These are phyloP conservation scores for Thelonectria blattea DNA, from an alignment of 2,329 filamentous ascomycete genomes.

Conservation along the genomic window DNA sequence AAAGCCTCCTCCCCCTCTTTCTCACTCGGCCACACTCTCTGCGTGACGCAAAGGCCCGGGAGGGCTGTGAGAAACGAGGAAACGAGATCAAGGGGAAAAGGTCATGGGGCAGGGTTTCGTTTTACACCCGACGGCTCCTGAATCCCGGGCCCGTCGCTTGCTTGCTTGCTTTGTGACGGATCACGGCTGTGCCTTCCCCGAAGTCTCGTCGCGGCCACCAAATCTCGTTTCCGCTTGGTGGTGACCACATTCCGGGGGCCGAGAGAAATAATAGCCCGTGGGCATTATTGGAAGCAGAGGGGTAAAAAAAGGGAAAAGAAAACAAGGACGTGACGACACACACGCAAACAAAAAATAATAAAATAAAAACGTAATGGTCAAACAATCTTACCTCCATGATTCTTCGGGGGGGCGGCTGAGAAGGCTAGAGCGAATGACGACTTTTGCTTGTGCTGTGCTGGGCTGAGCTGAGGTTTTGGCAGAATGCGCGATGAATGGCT, in stretches of 20 bases:
- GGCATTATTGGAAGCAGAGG: no score
- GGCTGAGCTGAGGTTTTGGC: slow-evolving; percentile 1
- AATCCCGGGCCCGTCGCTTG: slow-evolving; percentile 12
- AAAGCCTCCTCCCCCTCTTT: background rate
- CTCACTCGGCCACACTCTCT: background rate
- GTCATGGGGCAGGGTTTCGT: slow-evolving; percentile 13
- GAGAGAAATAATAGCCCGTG: background rate
- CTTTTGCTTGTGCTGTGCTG: background rate
- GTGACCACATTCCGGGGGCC: no score
- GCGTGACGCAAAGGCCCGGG: slow-evolving; percentile 12
- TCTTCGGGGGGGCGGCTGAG: slow-evolving; percentile 10
- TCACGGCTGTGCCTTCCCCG: slow-evolving; percentile 6
- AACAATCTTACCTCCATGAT: slow-evolving; percentile 20
- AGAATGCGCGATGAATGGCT: background rate
- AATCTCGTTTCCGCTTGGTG: background rate
- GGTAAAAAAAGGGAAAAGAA: background rate
- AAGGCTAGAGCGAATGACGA: slow-evolving; percentile 1
- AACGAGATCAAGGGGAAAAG: slow-evolving; percentile 6
- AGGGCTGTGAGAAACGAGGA: slow-evolving; percentile 6
- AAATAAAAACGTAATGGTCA: background rate
- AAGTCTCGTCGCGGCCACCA: background rate
- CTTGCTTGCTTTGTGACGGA: slow-evolving; percentile 3
- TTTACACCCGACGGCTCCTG: slow-evolving; percentile 8
- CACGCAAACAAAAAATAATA: background rate
- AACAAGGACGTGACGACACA: no score